Evolutionary conservation across 2,329 filamentous ascomycete species (phyloP).

Genomic region (Calonectria pseudoreteaudii): DNA sequence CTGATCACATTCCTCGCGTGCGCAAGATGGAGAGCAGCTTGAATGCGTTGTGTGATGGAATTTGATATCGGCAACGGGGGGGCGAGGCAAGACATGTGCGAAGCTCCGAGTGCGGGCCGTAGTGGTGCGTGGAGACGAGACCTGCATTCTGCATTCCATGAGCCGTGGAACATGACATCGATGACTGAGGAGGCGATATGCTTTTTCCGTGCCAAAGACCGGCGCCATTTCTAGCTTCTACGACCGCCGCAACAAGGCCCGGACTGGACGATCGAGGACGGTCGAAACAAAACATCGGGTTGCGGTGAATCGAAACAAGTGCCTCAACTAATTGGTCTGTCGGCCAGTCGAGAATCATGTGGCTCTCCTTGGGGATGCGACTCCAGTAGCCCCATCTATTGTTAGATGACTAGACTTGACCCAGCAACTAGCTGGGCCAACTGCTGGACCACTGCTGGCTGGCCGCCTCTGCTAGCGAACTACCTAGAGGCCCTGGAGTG

Average conservation of each 20-base stretch:
- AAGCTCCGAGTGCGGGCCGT: background rate
- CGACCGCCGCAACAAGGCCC: background rate
- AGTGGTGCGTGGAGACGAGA: background rate
- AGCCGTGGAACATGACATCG: background rate
- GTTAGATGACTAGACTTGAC: background rate
- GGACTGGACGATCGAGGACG: background rate
- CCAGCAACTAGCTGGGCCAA: background rate
- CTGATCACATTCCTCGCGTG: slow-evolving; percentile 4
- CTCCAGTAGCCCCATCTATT: background rate
- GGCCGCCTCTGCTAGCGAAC: too few relatives aligned
- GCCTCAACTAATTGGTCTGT: background rate
- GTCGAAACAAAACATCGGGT: background rate
- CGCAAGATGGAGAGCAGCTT: background rate
- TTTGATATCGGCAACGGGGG: background rate
- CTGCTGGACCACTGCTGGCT: background rate
- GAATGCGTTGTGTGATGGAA: slow-evolving; percentile 5
- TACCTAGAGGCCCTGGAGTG: background rate
- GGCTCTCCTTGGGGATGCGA: background rate
- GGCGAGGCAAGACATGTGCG: background rate
- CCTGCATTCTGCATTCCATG: background rate
- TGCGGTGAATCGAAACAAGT: slow-evolving; percentile 8
- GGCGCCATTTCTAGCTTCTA: background rate
- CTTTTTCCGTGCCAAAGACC: slow-evolving; percentile 2
- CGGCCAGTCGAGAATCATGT: background rate
- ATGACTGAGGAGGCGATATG: background rate